phyloP scores from a whole-genome alignment of 2,329 filamentous ascomycete species.

The Colletotrichum lindemuthianum region DNA sequence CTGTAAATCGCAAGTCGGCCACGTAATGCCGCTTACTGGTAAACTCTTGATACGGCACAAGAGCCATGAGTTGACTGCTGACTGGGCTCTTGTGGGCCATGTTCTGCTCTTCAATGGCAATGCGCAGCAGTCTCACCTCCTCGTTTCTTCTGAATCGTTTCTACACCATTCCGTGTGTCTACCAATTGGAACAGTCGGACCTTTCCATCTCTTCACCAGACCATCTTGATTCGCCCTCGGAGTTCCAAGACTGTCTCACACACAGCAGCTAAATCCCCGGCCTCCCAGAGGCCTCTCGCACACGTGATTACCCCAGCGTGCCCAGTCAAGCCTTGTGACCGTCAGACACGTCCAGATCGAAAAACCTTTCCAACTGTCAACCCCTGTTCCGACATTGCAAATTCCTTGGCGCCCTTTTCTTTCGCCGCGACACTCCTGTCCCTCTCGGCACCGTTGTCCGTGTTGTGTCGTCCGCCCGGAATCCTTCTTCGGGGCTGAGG shows the following conservation, averaged over 20 bases:
- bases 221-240: constrained; percentile 8
- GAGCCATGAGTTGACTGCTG: too few relatives aligned
- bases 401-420: constrained; percentile 14
- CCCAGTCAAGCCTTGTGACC: too few relatives aligned
- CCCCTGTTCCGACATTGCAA: constrained; percentile 30
- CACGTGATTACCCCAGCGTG: constrained; percentile 16
- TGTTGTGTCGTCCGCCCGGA: background rate
- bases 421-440: constrained; percentile 6
- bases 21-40: too few relatives aligned
- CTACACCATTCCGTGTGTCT: background rate
- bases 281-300: background rate
- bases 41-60: background rate
- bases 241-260: constrained; percentile 13
- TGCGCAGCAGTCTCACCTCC: too few relatives aligned
- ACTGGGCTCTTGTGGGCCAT: too few relatives aligned
- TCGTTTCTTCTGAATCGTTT: background rate
- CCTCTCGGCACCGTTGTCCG: constrained; percentile 11
- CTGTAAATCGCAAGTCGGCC: too few relatives aligned
- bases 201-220: too few relatives aligned
- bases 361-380: constrained; percentile 15
- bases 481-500: background rate
- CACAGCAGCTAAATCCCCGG: too few relatives aligned
- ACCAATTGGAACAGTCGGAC: too few relatives aligned
- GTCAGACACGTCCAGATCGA: background rate
- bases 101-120: too few relatives aligned